Evolutionary conservation across 768 basidiomycete species (phyloP).

Genomic region (Tulasnella sp.): DNA sequence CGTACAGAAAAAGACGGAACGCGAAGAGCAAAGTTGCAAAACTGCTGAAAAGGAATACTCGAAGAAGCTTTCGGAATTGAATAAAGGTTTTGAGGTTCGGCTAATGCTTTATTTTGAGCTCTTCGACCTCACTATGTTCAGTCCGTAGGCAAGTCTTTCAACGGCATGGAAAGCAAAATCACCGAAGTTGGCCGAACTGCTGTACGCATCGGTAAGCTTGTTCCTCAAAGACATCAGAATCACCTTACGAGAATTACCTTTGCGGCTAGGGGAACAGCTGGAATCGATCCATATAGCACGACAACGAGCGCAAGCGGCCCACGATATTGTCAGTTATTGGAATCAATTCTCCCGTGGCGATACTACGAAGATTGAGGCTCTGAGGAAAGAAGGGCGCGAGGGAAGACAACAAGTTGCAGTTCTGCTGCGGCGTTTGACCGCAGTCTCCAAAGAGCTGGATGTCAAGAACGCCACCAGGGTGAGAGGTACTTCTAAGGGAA

Average conservation of each 20-base stretch:
- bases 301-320: conserved; percentile 88
- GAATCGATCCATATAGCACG: conserved; percentile 91
- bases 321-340: conserved; percentile 90
- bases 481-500: conserved; percentile 27
- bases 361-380: conserved; percentile 64
- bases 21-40: conserved; percentile 87
- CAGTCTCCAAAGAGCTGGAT: conserved; percentile 91
- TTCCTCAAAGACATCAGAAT: background rate
- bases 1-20: conserved; percentile 84
- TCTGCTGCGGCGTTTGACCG: conserved; percentile 75
- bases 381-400: conserved; percentile 83
- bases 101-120: background rate
- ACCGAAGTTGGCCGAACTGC: conserved; percentile 92
- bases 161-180: conserved; percentile 85
- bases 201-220: conserved; percentile 74
- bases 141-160: conserved; percentile 84
- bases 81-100: conserved; percentile 87
- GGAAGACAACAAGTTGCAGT: conserved; percentile 87
- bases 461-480: conserved; percentile 79
- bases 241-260: background rate
- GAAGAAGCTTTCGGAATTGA: conserved; percentile 88
- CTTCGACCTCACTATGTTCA: conserved; percentile 38
- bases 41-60: conserved; percentile 91
- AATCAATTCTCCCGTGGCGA: conserved; percentile 86
- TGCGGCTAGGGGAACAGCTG: conserved; percentile 76